phyloP scores from a whole-genome alignment of 1,284 basidiomycete genomes.

The Hypsizygus ulmarius region DNA sequence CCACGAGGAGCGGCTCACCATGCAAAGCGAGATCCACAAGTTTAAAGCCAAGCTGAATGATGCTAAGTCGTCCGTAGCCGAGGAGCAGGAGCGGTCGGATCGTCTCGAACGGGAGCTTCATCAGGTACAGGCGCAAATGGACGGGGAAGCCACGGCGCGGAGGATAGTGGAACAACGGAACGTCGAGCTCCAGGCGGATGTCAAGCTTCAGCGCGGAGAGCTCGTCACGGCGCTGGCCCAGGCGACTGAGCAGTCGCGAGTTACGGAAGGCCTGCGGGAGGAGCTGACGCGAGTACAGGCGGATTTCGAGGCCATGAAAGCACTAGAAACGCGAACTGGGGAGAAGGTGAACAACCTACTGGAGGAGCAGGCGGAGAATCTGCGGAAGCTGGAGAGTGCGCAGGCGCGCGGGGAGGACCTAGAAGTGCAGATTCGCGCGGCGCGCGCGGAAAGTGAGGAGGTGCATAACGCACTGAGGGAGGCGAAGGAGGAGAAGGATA shows the following conservation, averaged over 20 bases:
- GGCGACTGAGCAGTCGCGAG: constrained; percentile 61
- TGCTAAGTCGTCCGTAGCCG: constrained; percentile 34
- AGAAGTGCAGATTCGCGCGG: constrained; percentile 66
- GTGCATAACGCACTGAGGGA: constrained; percentile 67
- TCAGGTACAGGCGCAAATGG: constrained; percentile 59
- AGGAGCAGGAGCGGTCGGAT: constrained; percentile 50
- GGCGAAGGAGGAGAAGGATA: constrained; percentile 71
- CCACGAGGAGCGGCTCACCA: constrained; percentile 49
- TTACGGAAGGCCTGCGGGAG: constrained; percentile 63
- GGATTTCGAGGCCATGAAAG: constrained; percentile 72
- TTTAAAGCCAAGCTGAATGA: constrained; percentile 45
- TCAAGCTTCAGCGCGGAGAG: constrained; percentile 57
- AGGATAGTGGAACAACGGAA: constrained; percentile 68
- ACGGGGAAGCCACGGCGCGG: constrained; percentile 56
- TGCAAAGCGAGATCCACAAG: constrained; percentile 55
- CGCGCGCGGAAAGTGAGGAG: constrained; percentile 63
- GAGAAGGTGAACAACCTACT: constrained; percentile 63
- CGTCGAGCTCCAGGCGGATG: constrained; percentile 55
- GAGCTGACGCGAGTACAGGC: constrained; percentile 64
- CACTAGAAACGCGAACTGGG: constrained; percentile 64
- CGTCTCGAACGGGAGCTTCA: constrained; percentile 62
- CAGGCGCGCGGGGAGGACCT: constrained; percentile 70
- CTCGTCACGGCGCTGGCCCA: constrained; percentile 66
- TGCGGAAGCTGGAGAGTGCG: constrained; percentile 73
- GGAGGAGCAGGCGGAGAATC: constrained; percentile 67